These are phyloP conservation scores for Suillus spraguei DNA, from an alignment of 768 basidiomycete species.

Conservation along the genomic window DNA sequence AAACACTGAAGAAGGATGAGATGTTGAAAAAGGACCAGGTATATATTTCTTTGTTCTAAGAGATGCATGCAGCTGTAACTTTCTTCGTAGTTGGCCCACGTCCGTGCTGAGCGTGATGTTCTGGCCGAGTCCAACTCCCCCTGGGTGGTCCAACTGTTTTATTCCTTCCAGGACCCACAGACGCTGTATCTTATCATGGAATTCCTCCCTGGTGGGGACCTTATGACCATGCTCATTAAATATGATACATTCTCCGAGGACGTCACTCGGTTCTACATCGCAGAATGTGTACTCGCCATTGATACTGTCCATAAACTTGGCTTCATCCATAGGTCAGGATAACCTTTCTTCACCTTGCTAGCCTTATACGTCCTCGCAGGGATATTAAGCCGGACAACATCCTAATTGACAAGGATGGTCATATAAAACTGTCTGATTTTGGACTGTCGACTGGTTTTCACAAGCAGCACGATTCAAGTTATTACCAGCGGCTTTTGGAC, in stretches of 20 bases:
- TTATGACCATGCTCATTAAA: constrained; percentile 99
- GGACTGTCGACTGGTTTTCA: constrained; percentile 99
- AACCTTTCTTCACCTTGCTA: constrained; percentile 2
- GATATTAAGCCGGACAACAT: constrained; percentile 99
- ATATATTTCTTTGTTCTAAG: constrained; percentile 21
- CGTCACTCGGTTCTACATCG: constrained; percentile 97
- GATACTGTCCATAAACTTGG: constrained; percentile 97
- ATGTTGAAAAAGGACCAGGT: constrained; percentile 99
- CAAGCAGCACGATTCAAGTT: constrained; percentile 94
- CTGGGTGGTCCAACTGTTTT: constrained; percentile 97
- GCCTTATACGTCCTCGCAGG: constrained; percentile 41
- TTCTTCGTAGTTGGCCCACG: constrained; percentile 81
- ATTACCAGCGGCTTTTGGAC: constrained; percentile 90
- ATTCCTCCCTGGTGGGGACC: constrained; percentile 95
- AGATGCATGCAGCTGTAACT: constrained; percentile 10
- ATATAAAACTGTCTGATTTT: constrained; percentile 98
- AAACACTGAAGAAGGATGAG: constrained; percentile 94
- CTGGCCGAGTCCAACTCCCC: constrained; percentile 93
- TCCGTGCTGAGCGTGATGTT: constrained; percentile 96
- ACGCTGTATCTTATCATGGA: constrained; percentile 99
- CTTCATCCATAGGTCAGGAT: constrained; percentile 89
- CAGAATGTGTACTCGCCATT: constrained; percentile 97
- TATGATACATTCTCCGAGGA: constrained; percentile 99
- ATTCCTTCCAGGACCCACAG: constrained; percentile 95
- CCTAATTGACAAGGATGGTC: constrained; percentile 87